Evolutionary conservation across 2,329 filamentous ascomycete genomes (phyloP).

Genomic region (Fusarium oxysporum): DNA sequence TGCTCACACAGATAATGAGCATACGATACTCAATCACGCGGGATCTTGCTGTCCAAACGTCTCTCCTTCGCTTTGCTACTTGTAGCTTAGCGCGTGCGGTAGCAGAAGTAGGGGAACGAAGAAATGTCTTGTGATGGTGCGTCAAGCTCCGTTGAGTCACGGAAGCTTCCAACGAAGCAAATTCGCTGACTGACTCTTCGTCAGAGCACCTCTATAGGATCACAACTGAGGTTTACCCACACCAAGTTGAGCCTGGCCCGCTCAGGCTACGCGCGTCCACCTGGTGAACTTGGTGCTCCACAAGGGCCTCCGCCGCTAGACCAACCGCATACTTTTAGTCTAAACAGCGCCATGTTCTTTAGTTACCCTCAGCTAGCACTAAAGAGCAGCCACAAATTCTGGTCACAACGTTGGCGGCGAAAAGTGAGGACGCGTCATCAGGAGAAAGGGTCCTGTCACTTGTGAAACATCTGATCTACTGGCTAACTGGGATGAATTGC

Average conservation of each 20-base stretch:
- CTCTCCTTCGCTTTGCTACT: not conserved
- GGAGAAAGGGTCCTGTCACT: not conserved
- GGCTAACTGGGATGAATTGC: not conserved
- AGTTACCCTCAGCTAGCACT: not conserved
- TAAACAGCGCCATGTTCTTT: not conserved
- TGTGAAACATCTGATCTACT: not conserved
- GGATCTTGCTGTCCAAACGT: fast-evolving
- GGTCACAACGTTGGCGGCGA: not conserved
- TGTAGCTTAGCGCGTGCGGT: not conserved
- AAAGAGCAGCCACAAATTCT: not conserved
- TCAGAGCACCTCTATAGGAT: not conserved
- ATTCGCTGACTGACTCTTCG: not conserved
- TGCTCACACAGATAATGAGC: not conserved
- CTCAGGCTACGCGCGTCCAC: not conserved
- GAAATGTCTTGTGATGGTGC: no score
- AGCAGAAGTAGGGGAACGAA: not conserved
- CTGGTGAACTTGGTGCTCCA: not conserved
- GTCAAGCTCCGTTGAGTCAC: not conserved
- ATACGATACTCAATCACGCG: not conserved
- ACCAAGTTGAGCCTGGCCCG: not conserved
- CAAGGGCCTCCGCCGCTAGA: not conserved
- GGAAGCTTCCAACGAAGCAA: not conserved
- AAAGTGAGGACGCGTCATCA: not conserved
- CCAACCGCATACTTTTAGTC: not conserved
- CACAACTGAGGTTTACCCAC: no score